Percentiles rank a stretch among this genome's conserved stretches.
Conservation (phyloP, 768 basidiomycete genomes). For the Mycena olivaceomarginata region DNA sequence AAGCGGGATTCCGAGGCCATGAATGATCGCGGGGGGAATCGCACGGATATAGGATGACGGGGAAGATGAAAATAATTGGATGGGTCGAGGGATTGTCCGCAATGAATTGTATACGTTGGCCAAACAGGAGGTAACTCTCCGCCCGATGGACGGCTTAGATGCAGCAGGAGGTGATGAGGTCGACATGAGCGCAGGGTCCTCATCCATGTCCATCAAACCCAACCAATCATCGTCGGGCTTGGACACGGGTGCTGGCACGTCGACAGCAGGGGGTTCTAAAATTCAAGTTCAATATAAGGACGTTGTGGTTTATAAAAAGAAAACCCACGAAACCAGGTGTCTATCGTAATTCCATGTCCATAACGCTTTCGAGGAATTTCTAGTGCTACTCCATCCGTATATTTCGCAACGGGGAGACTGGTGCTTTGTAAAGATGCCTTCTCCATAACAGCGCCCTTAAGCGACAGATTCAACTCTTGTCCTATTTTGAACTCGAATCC, state of each 20-base stretch:
- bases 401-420: slow-evolving; percentile 62
- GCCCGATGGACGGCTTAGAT: no score
- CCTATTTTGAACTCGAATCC: slow-evolving; percentile 62
- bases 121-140: no score
- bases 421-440: slow-evolving; percentile 39
- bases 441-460: slow-evolving; percentile 64
- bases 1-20: no score
- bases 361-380: slow-evolving; percentile 56
- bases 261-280: slow-evolving; percentile 2
- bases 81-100: no score
- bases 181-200: no score
- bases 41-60: no score
- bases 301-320: background rate
- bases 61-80: no score
- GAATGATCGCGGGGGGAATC: no score
- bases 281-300: background rate
- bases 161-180: no score
- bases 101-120: no score
- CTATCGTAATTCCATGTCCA: slow-evolving; percentile 53
- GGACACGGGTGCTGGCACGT: slow-evolving; percentile 27
- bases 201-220: no score
- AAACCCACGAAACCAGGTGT: slow-evolving; percentile 65
- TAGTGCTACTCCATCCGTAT: slow-evolving; percentile 63
- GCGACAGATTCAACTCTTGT: slow-evolving; percentile 66
- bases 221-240: background rate